phyloP scores from a whole-genome alignment of 805 yeast genomes.

The Cyberlindnera galapagoensis region DNA sequence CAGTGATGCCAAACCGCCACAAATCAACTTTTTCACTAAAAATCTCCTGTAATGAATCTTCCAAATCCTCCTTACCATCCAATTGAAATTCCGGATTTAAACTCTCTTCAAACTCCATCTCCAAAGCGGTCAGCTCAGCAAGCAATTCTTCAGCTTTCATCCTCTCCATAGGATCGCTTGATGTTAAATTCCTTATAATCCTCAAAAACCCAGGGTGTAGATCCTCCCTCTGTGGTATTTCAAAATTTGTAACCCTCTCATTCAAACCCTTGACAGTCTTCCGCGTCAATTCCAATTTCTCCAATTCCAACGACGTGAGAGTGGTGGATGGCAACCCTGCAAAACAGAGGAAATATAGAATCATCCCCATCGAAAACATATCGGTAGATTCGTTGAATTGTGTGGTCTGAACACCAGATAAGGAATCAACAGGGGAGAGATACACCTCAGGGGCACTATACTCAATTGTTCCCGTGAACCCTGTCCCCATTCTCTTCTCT shows the following conservation, averaged over 20 bases:
- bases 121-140: constrained; percentile 20
- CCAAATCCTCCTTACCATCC: too few species aligned
- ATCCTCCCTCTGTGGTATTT: constrained; percentile 14
- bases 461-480: constrained; percentile 84
- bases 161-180: constrained; percentile 31
- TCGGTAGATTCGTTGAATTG: constrained; percentile 71
- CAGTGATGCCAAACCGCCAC: background rate
- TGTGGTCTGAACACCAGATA: too few species aligned
- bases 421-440: too few species aligned
- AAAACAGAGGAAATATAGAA: constrained; percentile 68
- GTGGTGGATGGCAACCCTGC: constrained; percentile 57
- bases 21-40: too few species aligned
- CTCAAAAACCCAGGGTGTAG: constrained; percentile 27
- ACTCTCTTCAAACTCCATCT: background rate
- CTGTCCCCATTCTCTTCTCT: constrained; percentile 57
- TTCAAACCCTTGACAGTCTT: background rate
- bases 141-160: constrained; percentile 38
- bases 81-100: background rate
- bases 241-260: constrained; percentile 6
- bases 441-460: constrained; percentile 74
- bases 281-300: constrained; percentile 25
- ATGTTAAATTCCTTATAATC: constrained; percentile 34
- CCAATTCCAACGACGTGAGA: constrained; percentile 24
- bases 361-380: constrained; percentile 78
- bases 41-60: too few species aligned